Base-by-base conservation (phyloP, 164 flowering plant genomes). In the Liriodendron chinense region DNA sequence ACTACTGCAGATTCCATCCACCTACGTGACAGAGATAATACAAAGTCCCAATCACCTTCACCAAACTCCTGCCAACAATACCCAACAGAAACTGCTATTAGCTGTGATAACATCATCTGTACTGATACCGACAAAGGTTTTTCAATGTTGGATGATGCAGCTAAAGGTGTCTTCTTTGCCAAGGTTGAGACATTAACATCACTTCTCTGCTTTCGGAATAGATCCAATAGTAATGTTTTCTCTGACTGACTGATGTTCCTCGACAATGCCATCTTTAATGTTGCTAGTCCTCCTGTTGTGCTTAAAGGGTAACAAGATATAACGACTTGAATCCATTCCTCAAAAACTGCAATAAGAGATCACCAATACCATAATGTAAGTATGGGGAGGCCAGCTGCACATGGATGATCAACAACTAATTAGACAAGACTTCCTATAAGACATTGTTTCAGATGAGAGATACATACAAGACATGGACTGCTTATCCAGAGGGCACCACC, bases 41-140 rank as follows among this genome's bases (percentile, higher is more conserved):
- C 79, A 84, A 91, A 93, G 16, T 84, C 87, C 99, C 98, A 96
- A 78, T 96, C 99, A 71, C 93, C 92, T 71, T 91, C 94, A 79
- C 78, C 53, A 73, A 96, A 91, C 62, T 94, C 91, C 62, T 83
- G 83, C 91, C 92, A 91, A 85, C 98, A 96, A 78, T 92, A 93
- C 22, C 85, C 89, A 72, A 91, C 88, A 62, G 94, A 82, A 82
- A 94, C 80, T 2, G 89, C 87, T 56, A 85, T 82, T 34, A 96
- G 82, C 73, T 89, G 84, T 69, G 94, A 84, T 21, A 91, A 82
- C 77, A 87, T 77, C 72, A 85, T 80, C 79, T 83, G 90, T 66
- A 82, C 90, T 43, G 75, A 50, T 47, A 49, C 47, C 7, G 72
- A 72, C 59, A 56, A 67, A 28, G 67, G 57, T 22, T 9, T 56